These are phyloP conservation scores for Pseudogymnoascus sp. DNA, from an alignment of 2,329 filamentous ascomycete genomes.

Conservation along the genomic window DNA sequence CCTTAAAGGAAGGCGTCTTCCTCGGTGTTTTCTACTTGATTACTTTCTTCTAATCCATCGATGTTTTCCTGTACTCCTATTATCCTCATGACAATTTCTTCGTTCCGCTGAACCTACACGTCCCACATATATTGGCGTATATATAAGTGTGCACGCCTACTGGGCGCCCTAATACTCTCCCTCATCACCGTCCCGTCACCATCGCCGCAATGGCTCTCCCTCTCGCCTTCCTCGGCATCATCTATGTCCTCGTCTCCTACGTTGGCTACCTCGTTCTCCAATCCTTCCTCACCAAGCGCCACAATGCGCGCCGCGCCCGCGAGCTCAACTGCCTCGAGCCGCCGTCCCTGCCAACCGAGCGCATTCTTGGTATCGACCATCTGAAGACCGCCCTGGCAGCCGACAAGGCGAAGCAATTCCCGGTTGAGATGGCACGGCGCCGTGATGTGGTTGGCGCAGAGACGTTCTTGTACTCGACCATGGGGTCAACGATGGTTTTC, in stretches of 20 bases:
- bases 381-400: slow-evolving; percentile 20
- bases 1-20: not conserved
- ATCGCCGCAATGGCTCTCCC: slow-evolving; percentile 11
- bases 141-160: not conserved
- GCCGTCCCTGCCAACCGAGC: slow-evolving; percentile 18
- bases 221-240: slow-evolving; percentile 7
- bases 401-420: slow-evolving; percentile 21
- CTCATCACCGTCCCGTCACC: not conserved
- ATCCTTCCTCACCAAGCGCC: slow-evolving; percentile 16
- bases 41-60: not conserved
- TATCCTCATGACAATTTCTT: not conserved
- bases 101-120: not conserved
- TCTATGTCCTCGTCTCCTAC: slow-evolving; percentile 15
- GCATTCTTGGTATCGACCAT: slow-evolving; percentile 24
- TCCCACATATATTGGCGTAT: not conserved
- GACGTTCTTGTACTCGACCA: slow-evolving; percentile 21
- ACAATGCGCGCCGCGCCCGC: slow-evolving; percentile 19
- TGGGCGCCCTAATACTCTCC: not conserved
- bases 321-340: slow-evolving; percentile 24
- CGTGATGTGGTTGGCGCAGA: slow-evolving; percentile 28
- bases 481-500: slow-evolving; percentile 18
- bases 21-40: not conserved
- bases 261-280: slow-evolving; percentile 16
- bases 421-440: slow-evolving; percentile 26
- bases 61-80: not conserved